Evolutionary conservation across 192 early-diverging fungal species (phyloP), one percentile per base, ranked within the genome.

Genomic region (Entomortierella parvispora): DNA sequence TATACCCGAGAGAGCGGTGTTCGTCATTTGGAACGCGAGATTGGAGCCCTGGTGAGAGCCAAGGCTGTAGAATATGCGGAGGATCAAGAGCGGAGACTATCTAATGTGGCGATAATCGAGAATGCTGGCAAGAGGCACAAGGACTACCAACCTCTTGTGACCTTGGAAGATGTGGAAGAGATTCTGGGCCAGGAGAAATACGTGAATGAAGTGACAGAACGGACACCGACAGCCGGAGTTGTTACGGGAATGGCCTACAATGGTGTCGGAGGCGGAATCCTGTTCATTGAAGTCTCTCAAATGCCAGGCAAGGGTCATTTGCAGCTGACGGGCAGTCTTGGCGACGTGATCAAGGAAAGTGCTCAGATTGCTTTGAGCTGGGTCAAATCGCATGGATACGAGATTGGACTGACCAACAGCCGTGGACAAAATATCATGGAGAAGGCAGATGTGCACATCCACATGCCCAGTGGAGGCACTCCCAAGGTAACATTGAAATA

Each of bases 331-430:
- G 90, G 90, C 80, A 81, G 68, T 42, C 62, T 96, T 0, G 94
- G 94, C 0, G 90, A 93, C 60, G 94, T 96, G 4, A 93, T 96
- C 58, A 92, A 93, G 75, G 94, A 96, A 70, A 93, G 91, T 42
- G 90, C 91, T 3, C 83, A 88, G 64, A 85, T 96, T 50, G 91
- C 87, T 4, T 63, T 94, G n/a, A 87, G 91, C 18, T 95, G 89
- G 90, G 91, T 94, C 18, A 89, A 91, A 52, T 63, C 90, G 9
- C 90, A 94, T 74, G 85, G 89, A 17, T 76, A 81, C 50, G 53
- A 81, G 17, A 80, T 94, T 15, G 83, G 87, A 7, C 59, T 92
- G 14, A 83, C 85, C 3, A 65, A 65, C 4, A 67, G 62, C 1
- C 45, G 71, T 14, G 74, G 75, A 18, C 75, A 74, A 3, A 84